Percentiles rank a stretch among this genome's conserved stretches.
phyloP scores from a whole-genome alignment of 2,329 filamentous ascomycete species.

The Ilyonectria mors-panacis region DNA sequence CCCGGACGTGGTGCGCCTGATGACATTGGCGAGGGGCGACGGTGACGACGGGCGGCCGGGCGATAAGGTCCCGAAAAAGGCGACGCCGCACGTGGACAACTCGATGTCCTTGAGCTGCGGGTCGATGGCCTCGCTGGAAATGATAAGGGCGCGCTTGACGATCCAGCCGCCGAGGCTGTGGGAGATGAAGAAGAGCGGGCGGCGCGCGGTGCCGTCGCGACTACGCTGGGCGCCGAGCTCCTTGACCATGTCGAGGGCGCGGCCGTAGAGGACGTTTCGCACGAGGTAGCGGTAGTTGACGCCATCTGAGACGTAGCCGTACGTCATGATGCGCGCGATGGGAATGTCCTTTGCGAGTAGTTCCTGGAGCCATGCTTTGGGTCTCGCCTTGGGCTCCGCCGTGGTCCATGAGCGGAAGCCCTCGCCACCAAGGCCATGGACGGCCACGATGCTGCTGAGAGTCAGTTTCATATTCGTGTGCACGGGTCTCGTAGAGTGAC shows the following conservation, averaged over 20 bases:
- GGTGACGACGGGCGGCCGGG: slow-evolving; percentile 27
- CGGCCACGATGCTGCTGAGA: slow-evolving; percentile 21
- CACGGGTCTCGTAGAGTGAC: neutral
- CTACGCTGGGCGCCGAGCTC: slow-evolving; percentile 26
- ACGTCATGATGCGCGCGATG: slow-evolving; percentile 28
- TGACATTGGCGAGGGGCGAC: slow-evolving; percentile 28
- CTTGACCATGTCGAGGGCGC: slow-evolving; percentile 30
- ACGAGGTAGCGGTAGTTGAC: slow-evolving; percentile 31
- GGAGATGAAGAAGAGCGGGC: slow-evolving; percentile 29
- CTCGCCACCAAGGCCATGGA: slow-evolving; percentile 29
- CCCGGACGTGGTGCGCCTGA: slow-evolving; percentile 25
- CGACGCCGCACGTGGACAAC: slow-evolving; percentile 27
- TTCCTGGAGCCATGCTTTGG: slow-evolving; percentile 28
- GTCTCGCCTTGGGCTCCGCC: slow-evolving; percentile 10
- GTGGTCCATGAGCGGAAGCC: slow-evolving; percentile 30
- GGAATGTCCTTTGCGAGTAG: slow-evolving; percentile 25
- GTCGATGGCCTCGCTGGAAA: slow-evolving; percentile 27
- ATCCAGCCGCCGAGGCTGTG: slow-evolving; percentile 30
- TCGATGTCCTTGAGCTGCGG: slow-evolving; percentile 25
- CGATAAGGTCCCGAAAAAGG: slow-evolving; percentile 30
- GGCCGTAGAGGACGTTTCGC: slow-evolving; percentile 27
- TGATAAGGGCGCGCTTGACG: slow-evolving; percentile 30
- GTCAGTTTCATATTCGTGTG: neutral
- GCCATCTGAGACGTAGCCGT: slow-evolving; percentile 27
- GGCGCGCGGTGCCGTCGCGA: slow-evolving; percentile 16